These are phyloP conservation scores for Apiotrichum montevideense DNA, from an alignment of 1,284 basidiomycete species.

Conservation along the genomic window DNA sequence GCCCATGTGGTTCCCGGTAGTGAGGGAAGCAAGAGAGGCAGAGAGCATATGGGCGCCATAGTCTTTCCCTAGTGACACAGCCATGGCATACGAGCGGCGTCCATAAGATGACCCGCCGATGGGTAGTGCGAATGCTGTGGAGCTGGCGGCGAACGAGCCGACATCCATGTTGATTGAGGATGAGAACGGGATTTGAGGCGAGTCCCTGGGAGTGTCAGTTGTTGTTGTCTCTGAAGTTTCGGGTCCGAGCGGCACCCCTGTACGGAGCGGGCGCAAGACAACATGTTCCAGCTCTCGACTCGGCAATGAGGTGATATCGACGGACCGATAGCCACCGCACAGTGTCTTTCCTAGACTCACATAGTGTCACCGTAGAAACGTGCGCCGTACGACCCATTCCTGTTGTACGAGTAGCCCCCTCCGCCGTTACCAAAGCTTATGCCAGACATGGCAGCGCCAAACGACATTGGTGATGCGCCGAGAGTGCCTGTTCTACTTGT, in stretches of 20 bases:
- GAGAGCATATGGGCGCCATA: constrained; percentile 25
- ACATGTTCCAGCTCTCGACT: too few relatives aligned
- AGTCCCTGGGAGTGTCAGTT: constrained; percentile 24
- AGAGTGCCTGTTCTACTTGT: constrained; percentile 13
- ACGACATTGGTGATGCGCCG: constrained; percentile 36
- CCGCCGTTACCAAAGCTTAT: constrained; percentile 37
- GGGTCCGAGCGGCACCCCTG: constrained; percentile 1
- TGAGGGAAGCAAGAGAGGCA: constrained; percentile 38
- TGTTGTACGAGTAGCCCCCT: constrained; percentile 24
- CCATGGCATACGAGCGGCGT: constrained; percentile 40
- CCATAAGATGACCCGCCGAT: constrained; percentile 18
- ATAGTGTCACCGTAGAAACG: constrained; percentile 37
- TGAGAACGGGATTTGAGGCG: constrained; percentile 30
- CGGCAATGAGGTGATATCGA: too few relatives aligned
- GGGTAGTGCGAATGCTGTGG: constrained; percentile 31
- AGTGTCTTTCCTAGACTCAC: constrained; percentile 22
- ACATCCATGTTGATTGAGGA: constrained; percentile 42
- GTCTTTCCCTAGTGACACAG: constrained; percentile 21
- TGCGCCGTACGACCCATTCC: constrained; percentile 31
- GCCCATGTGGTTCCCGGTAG: constrained; percentile 16
- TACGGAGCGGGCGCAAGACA: too few relatives aligned
- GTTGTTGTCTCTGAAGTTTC: background rate
- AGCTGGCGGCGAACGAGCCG: constrained; percentile 32
- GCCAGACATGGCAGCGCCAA: constrained; percentile 40
- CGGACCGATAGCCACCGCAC: too few relatives aligned